A percentile compares a stretch with the other conserved stretches of the same genome.
These are phyloP conservation scores for Pseudocercospora fijiensis DNA, from an alignment of 2,329 filamentous ascomycete genomes.

Conservation along the genomic window DNA sequence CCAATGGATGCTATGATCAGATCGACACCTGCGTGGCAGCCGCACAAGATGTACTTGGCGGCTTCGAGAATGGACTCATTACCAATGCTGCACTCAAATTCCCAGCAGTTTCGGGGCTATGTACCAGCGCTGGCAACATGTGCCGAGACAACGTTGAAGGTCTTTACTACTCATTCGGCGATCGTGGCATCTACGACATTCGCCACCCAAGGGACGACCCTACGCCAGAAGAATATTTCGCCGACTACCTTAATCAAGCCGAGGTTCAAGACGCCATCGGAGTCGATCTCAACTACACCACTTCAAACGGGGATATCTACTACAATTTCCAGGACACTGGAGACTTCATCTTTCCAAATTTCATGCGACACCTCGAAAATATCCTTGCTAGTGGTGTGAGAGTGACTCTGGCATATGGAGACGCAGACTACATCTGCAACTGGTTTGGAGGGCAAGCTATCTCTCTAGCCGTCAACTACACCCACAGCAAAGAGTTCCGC, in stretches of 20 bases:
- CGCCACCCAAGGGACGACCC: conserved; percentile 50
- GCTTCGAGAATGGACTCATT: conserved; percentile 25
- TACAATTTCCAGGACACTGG: conserved; percentile 52
- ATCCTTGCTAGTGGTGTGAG: conserved; percentile 44
- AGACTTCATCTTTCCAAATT: conserved; percentile 59
- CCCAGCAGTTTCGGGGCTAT: conserved; percentile 42
- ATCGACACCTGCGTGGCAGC: conserved; percentile 55
- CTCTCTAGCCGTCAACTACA: conserved; percentile 41
- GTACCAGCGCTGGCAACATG: conserved; percentile 55
- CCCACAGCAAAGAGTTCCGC: conserved; percentile 35
- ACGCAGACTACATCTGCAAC: conserved; percentile 42
- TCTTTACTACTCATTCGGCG: conserved; percentile 47
- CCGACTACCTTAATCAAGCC: conserved; percentile 57
- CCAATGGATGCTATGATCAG: conserved; percentile 49
- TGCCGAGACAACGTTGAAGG: conserved; percentile 59
- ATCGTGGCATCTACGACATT: conserved; percentile 59
- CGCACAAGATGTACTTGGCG: conserved; percentile 36
- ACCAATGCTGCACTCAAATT: conserved; percentile 14
- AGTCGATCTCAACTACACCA: conserved; percentile 59
- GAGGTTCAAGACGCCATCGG: conserved; percentile 59
- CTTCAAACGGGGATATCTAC: conserved; percentile 43
- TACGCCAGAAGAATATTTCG: conserved; percentile 43
- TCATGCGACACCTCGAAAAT: conserved; percentile 46
- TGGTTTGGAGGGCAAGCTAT: conserved; percentile 43
- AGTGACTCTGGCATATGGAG: conserved; percentile 44